These are phyloP conservation scores for Gracilaria gracilis DNA, from an alignment of 23 red algal species.

Conservation along the genomic window DNA sequence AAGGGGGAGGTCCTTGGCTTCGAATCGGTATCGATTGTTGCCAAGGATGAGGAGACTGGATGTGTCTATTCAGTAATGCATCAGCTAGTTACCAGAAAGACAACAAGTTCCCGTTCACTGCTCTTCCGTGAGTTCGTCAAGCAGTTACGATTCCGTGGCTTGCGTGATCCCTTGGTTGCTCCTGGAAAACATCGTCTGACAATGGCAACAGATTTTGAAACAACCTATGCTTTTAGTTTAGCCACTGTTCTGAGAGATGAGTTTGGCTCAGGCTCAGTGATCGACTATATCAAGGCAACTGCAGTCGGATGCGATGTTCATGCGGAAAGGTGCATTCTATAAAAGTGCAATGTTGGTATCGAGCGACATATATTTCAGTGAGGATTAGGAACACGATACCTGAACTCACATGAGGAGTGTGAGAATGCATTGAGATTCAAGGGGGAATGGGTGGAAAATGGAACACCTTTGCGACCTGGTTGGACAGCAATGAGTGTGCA, in stretches of 20 bases:
- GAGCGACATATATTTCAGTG: not conserved
- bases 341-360: not conserved
- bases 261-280: not conserved
- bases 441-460: too few species aligned
- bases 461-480: too few species aligned
- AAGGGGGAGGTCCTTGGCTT: too few species aligned
- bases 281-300: not conserved
- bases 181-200: not conserved
- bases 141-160: too few species aligned
- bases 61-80: too few species aligned
- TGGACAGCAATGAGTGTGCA: too few species aligned
- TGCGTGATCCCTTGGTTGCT: not conserved
- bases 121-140: too few species aligned
- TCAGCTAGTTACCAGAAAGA: too few species aligned
- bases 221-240: not conserved
- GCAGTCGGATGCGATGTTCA: not conserved
- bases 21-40: too few species aligned
- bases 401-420: not conserved
- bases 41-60: too few species aligned
- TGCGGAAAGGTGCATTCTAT: not conserved
- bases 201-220: slow-evolving; percentile 9
- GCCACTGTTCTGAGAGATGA: not conserved
- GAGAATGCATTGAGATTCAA: too few species aligned
- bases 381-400: not conserved
- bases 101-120: too few species aligned